Percentiles rank a stretch among this genome's conserved stretches.
Evolutionary conservation across 805 yeast genomes (phyloP).

Genomic region (Brettanomyces sp.): DNA sequence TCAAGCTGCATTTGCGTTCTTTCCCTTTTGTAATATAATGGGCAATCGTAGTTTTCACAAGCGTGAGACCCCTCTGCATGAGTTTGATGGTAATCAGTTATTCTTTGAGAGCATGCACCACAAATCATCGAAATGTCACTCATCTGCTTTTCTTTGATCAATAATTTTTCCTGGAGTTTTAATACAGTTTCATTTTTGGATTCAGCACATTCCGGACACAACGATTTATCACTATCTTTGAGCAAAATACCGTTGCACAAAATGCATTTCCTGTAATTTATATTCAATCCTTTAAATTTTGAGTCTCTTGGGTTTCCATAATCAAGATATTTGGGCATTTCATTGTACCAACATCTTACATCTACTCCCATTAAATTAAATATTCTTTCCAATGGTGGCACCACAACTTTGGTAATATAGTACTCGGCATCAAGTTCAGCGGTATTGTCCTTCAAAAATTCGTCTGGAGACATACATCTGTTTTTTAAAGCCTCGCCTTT

Average conservation of each 20-base stretch:
- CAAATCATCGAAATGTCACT: constrained; percentile 26
- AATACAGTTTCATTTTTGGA: constrained; percentile 29
- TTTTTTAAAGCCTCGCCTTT: constrained; percentile 59
- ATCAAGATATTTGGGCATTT: constrained; percentile 40
- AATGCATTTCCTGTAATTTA: constrained; percentile 21
- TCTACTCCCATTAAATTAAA: constrained; percentile 80
- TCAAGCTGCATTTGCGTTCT: constrained; percentile 23
- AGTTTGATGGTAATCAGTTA: constrained; percentile 8
- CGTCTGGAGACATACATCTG: constrained; percentile 72
- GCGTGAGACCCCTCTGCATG: constrained; percentile 21
- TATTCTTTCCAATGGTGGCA: constrained; percentile 84
- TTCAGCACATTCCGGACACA: constrained; percentile 27
- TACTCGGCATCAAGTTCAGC: constrained; percentile 68
- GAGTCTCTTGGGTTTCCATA: constrained; percentile 8
- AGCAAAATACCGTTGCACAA: constrained; percentile 16
- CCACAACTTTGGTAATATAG: constrained; percentile 71
- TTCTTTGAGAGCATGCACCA: constrained; percentile 24
- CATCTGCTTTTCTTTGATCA: constrained; percentile 19
- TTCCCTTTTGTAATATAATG: constrained; percentile 45
- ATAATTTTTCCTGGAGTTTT: constrained; percentile 21
- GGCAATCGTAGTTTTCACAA: constrained; percentile 61
- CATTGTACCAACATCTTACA: constrained; percentile 64
- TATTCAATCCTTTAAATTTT: constrained; percentile 10
- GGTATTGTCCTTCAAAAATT: constrained; percentile 35
- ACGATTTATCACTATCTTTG: constrained; percentile 2